These are phyloP conservation scores for Cynara cardunculus DNA, from an alignment of 129 eudicot genomes.

Conservation along the genomic window DNA sequence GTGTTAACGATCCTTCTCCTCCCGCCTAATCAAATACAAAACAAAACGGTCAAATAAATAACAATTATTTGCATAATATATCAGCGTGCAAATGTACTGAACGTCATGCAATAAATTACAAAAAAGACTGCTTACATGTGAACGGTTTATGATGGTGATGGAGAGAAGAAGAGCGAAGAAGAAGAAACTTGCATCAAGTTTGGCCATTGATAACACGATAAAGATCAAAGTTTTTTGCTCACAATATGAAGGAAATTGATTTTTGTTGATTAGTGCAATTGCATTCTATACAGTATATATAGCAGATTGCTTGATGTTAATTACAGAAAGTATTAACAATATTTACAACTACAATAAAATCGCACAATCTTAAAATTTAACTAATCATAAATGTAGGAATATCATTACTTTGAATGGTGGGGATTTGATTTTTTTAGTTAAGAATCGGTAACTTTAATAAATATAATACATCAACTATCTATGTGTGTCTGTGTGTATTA, in stretches of 20 bases:
- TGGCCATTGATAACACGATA: conserved; percentile 15
- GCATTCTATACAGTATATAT: neutral
- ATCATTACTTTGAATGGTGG: neutral
- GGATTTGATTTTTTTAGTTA: neutral
- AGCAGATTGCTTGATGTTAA: neutral
- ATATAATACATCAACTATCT: neutral
- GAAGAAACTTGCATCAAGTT: conserved; percentile 19
- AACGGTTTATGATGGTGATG: conserved; percentile 4
- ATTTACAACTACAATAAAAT: neutral
- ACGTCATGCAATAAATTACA: neutral
- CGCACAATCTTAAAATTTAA: neutral
- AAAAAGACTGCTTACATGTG: conserved; percentile 10
- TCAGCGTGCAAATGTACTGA: neutral
- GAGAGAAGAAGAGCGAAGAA: conserved; percentile 13
- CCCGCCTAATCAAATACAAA: conserved; percentile 21
- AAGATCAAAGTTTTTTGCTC: neutral
- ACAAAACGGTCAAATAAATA: neutral
- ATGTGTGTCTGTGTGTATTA: too few species aligned
- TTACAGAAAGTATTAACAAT: neutral
- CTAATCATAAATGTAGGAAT: neutral
- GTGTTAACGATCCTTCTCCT: conserved; percentile 31
- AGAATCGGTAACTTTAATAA: neutral
- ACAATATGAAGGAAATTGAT: neutral
- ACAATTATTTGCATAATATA: neutral
- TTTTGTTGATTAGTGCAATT: neutral